These are phyloP conservation scores for Poa annua DNA, from an alignment of 176 grass and related monocot genomes.

Conservation along the genomic window DNA sequence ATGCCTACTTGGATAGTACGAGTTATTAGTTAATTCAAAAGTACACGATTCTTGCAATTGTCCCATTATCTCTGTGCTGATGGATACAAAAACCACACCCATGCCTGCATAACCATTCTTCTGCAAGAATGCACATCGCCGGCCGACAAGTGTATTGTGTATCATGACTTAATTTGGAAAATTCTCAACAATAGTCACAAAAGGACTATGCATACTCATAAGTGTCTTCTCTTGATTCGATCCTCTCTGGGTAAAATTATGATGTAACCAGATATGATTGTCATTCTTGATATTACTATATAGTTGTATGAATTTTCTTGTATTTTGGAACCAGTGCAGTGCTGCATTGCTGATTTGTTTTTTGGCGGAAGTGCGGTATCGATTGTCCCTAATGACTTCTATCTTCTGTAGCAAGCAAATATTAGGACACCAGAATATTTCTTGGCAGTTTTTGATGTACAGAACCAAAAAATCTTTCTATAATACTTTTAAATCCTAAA, in stretches of 20 bases:
- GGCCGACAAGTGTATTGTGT: neutral
- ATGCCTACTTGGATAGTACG: neutral
- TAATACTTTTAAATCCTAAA: neutral
- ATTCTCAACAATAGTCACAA: neutral
- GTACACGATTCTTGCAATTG: neutral
- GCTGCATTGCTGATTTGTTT: neutral
- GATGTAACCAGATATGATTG: neutral
- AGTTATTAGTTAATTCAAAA: neutral
- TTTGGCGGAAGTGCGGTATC: neutral
- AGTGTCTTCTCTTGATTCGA: neutral
- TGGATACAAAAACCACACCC: neutral
- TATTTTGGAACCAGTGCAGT: neutral
- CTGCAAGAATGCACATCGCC: neutral
- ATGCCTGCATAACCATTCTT: neutral
- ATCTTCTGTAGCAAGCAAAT: constrained; percentile 3
- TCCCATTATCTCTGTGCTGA: neutral
- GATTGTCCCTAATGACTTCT: constrained; percentile 11
- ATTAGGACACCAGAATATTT: neutral
- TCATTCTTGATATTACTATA: neutral
- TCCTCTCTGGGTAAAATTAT: neutral
- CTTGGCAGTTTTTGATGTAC: neutral
- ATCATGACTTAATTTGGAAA: neutral
- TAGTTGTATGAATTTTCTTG: neutral
- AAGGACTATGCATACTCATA: neutral
- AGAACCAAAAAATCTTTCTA: neutral